Evolutionary conservation across 306 rosid genomes (phyloP).

Genomic region (Cicer yamashitae): DNA sequence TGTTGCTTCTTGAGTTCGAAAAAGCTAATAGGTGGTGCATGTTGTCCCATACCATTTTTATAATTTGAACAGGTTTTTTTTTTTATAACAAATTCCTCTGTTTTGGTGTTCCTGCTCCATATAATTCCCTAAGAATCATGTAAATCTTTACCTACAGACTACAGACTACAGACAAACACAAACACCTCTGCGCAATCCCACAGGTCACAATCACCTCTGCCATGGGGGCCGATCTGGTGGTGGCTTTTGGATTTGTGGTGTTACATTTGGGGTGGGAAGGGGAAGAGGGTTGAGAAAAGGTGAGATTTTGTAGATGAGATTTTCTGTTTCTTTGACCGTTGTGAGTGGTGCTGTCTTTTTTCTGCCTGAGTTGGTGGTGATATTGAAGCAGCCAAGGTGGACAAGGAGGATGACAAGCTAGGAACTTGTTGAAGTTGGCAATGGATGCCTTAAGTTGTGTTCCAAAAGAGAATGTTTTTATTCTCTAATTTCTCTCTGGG

Average conservation of each 20-base stretch:
- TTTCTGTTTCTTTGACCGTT: neutral
- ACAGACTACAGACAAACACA: neutral
- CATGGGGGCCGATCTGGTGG: neutral
- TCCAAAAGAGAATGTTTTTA: too few species aligned
- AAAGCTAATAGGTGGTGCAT: neutral
- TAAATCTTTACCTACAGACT: neutral
- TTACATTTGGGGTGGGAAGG: neutral
- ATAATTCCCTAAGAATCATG: neutral
- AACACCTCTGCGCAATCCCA: too few species aligned
- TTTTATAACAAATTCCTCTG: neutral
- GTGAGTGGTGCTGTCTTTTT: neutral
- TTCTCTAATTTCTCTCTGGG: too few species aligned
- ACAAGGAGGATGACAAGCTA: neutral
- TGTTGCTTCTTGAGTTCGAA: neutral
- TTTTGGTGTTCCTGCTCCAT: neutral
- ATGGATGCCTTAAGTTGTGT: too few species aligned
- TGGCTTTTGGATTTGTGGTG: neutral
- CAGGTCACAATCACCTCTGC: neutral
- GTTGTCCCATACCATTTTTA: neutral
- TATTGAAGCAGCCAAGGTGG: neutral
- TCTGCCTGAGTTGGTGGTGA: neutral
- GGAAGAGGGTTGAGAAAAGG: neutral
- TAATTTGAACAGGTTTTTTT: neutral
- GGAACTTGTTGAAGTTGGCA: too few species aligned
- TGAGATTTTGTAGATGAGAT: neutral